A percentile compares a stretch with the other conserved stretches of the same genome.
Evolutionary conservation across 495 filamentous ascomycete genomes (phyloP).

Genomic region (Amorphotheca resinae): DNA sequence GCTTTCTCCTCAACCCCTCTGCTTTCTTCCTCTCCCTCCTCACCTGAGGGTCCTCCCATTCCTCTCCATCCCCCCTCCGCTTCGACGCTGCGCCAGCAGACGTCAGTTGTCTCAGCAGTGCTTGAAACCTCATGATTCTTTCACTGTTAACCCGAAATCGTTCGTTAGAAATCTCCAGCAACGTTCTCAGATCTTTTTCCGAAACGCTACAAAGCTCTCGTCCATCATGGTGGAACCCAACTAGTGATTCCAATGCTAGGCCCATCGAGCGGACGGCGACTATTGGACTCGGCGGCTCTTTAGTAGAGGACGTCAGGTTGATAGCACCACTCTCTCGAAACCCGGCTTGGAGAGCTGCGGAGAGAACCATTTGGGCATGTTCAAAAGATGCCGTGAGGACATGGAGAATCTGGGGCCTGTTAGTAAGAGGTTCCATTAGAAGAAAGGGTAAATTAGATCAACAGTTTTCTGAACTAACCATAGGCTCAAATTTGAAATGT

Average conservation of each 20-base stretch:
- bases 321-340: slow-evolving; percentile 82
- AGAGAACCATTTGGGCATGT: slow-evolving; percentile 59
- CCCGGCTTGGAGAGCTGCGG: slow-evolving; percentile 63
- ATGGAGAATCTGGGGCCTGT: slow-evolving; percentile 61
- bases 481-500: slow-evolving; percentile 87
- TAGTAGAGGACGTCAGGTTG: slow-evolving; percentile 23
- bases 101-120: slow-evolving; percentile 25
- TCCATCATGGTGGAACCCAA: slow-evolving; percentile 38
- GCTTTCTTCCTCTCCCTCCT: slow-evolving; percentile 21
- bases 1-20: slow-evolving; percentile 19
- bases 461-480: slow-evolving; percentile 50
- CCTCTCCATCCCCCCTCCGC: slow-evolving; percentile 32
- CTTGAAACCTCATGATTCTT: slow-evolving; percentile 50
- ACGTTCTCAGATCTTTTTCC: slow-evolving; percentile 34
- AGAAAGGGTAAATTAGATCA: not conserved
- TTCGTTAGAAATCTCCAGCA: slow-evolving; percentile 60
- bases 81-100: slow-evolving; percentile 11
- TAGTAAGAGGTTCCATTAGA: not conserved
- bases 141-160: slow-evolving; percentile 63
- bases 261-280: slow-evolving; percentile 75
- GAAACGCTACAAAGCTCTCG: slow-evolving; percentile 26
- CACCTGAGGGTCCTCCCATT: slow-evolving; percentile 32
- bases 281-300: slow-evolving; percentile 42
- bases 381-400: slow-evolving; percentile 59
- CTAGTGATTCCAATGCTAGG: slow-evolving; percentile 62